Evolutionary conservation across 108 stramenopile genomes (phyloP), one percentile per base, ranked within the genome.

Genomic region (Fragilaria crotonensis): DNA sequence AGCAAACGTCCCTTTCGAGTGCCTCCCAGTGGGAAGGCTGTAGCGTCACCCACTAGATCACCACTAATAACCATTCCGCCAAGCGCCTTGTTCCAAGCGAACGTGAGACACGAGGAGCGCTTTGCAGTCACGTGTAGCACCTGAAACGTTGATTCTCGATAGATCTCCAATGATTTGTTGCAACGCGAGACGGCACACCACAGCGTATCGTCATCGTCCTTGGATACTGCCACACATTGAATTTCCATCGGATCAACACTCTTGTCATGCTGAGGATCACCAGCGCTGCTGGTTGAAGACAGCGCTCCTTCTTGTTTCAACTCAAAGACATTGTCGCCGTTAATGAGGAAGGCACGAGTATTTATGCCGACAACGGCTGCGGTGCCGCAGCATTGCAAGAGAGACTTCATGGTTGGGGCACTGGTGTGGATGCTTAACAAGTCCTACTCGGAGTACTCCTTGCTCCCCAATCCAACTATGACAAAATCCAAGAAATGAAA

Each of bases 41-140:
- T 65, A 1, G 85, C 78, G 69, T 93, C 86, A 5, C 90, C 90
- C 5, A 79, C 81, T 47, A 89, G 57, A 70, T 93, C 90, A 27
- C 81, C 87, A 1, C 66, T 72, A 30, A 93, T 50, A 5, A 87
- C 57, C 11, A 86, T 41, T 14, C 36, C 57, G n/a, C 58, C 48
- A 23, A 48, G 45, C 25, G 32, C 48, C 2, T 72, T 49, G 29
- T 78, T 48, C 4, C 9, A 52, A 3, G 71, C 62, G 58, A 83
- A 89, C 5, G 59, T 55, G 21, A 83, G 54, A 41, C 71, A 74
- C 32, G 62, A 70, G 5, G 72, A 47, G 45, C 87, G 81, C 59
- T 85, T 89, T 25, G 80, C 56, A 45, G 73, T 48, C 23, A 45
- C 60, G 68, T 87, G 76, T 36, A 60, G 25, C 31, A 53, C 53